Evolutionary conservation across 2,329 filamentous ascomycete genomes (phyloP), one percentile per base, ranked within the genome.

Genomic region (Verticillium tricorpus): DNA sequence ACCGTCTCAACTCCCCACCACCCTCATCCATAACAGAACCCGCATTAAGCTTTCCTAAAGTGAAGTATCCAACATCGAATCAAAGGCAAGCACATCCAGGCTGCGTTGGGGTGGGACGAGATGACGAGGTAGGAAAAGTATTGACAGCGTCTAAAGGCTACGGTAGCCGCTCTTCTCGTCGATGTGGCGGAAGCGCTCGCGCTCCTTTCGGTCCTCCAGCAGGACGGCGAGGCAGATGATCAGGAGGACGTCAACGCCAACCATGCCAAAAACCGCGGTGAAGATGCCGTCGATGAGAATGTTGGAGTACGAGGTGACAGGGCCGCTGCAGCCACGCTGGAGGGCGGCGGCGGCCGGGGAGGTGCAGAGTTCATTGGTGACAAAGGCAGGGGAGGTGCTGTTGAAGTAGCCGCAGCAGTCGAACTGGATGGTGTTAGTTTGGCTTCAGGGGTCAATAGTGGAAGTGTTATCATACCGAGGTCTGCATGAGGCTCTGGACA

Each of bases 341-440:
- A 90, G 81, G 15, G 89, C 87, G 2, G 91, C 90, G 40, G 88
- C 84, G 2, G 89, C 85, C 7, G 89, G 85, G 70, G 87, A 91
- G 11, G 86, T 82, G 73, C 91, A 95, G 1, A 82, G 85, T 6
- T 74, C 66, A 68, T 93, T 88, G 61, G 84, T 86, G 65, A 92
- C 80, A 72, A 93, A 94, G 59, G 88, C 86, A 12, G 89, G 89
- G 14, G 85, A 82, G 5, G 87, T 89, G 73, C 83, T 86, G 77
- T 93, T 92, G 68, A 85, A 77, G 77, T 91, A 95, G 64, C 91
- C 91, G 69, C 91, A 95, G 84, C 91, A 95, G 68, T 85, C 73
- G 73, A 94, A 93, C 87, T 92, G 70, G 14, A 52, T 12, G 55
- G 17, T n/a, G 69, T 67, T 35, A 69, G 65, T 67, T 69, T 62